phyloP scores from a whole-genome alignment of 371 early-diverging fungal genomes.

The Nematocida displodere region DNA sequence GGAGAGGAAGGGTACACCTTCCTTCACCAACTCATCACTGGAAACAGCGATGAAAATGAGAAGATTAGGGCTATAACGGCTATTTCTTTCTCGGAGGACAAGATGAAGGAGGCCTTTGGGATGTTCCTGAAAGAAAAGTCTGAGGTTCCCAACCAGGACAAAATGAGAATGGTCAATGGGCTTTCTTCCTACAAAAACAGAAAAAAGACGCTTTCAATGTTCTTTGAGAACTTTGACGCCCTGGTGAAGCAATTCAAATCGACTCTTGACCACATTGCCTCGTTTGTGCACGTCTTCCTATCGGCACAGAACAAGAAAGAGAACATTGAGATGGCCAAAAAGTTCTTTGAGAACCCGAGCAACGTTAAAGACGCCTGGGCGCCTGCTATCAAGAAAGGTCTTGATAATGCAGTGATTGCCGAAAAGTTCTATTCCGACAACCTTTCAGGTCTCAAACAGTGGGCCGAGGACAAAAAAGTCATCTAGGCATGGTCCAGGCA shows the following conservation, averaged over 20 bases:
- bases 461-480: not conserved
- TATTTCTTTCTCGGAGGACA: not conserved
- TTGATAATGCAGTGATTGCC: constrained; percentile 15
- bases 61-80: constrained; percentile 27
- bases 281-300: constrained; percentile 34
- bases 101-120: constrained; percentile 26
- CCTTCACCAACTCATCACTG: constrained; percentile 1
- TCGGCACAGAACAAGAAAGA: constrained; percentile 7
- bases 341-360: constrained; percentile 24
- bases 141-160: constrained; percentile 34
- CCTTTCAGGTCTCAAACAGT: not conserved
- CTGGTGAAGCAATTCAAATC: constrained; percentile 1
- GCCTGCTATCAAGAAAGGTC: constrained; percentile 31
- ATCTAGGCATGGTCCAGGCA: not conserved
- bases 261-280: constrained; percentile 13
- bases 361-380: constrained; percentile 36
- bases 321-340: not conserved
- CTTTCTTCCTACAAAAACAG: constrained; percentile 27
- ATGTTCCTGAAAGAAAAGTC: constrained; percentile 20
- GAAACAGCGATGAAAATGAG: constrained; percentile 17
- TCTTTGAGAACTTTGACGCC: not conserved
- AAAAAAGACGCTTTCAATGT: constrained; percentile 14
- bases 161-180: constrained; percentile 38
- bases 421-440: constrained; percentile 15
- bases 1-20: constrained; percentile 27